Base-by-base conservation (phyloP, 108 stramenopile species). In the Conticribra guillardii region DNA sequence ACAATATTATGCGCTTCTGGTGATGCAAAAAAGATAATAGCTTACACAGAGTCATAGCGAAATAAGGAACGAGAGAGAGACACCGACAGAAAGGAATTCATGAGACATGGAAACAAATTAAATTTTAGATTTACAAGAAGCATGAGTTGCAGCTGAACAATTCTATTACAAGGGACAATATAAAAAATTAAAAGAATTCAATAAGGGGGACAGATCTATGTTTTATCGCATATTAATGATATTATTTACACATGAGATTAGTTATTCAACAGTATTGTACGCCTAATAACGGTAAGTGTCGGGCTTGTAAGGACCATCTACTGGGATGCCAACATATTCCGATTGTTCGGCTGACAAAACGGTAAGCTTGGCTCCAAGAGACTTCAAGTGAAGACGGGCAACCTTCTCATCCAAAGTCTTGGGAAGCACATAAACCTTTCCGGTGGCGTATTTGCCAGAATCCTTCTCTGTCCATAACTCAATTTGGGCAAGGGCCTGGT, bases 381-480 rank as follows among this genome's bases (percentile, higher is more conserved):
- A 75, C 59, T 66, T 76, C 65, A 99, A 88, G 76, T 99, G 99
- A 62, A 99, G 92, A 68, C 93, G 86, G 71, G 99, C 99, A 53
- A 99, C 99, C 97, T 98, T 98, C 89, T 99, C 99, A 74, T 99
- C 99, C 60, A 99, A 78, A 54, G 82, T 65, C 96, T 99, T 99
- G 82, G 99, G 99, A 64, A 99, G 92, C 24, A 98, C 97, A 85
- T 99, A 99, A 34, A 99, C 99, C 87, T 98, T 92, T 67, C 97
- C 97, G 27, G 73, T 67, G 46, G 66, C 80, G 92, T 99, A 99
- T 87, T 98, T 98, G 62, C 94, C 97, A 50, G 84, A 62, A 34
- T 95, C 90, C 76, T 80, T 89, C 74, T 99, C 97, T 31, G 89
- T 92, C 97, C 97, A 99, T 44, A 99, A 82, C 89, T 99, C 99